Base-by-base conservation (phyloP, 768 basidiomycete genomes). In the Phylloporus sp. region DNA sequence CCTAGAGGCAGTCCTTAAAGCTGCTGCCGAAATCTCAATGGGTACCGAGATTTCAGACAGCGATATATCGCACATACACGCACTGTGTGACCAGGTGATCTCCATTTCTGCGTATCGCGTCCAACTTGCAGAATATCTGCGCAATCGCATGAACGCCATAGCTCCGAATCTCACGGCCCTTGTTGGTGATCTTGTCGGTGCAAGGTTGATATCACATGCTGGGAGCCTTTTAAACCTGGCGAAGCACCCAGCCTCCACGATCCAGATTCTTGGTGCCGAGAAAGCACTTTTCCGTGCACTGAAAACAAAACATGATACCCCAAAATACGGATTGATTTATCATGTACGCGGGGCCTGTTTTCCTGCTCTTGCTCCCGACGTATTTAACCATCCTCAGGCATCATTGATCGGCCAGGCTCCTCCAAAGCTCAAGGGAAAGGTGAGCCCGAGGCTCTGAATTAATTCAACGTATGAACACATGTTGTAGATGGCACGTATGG, bases 241-340 rank as follows among this genome's bases (percentile, higher is more conserved):
- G 40, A 86, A 86, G 67, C 82, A 86, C 67, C 84, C 84, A 23
- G 84, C 84, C n/a, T 83, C 81, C 59, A 86, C 84, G 1, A 79
- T 86, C 20, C 84, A 86, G 62, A 86, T 86, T 48, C 72, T 86
- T 18, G 84, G 84, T 48, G 85, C 85, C 11, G 84, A 86, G 67
- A 86, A 86, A 66, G 84, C 84, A 13, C 71, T 86, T 21, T 86
- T 86, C 74, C 72, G 85, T 42, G 85, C 84, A 3, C 66, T 86
- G 47, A 86, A 86, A 68, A 85, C 85, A 24, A 86, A 86, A 61
- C 85, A 97, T 53, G 95, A 97, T 72, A 97, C 95, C 50, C 94
- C 95, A 21, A 99, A 99, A 72, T 98, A 99, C 62, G 96, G 96
- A 51, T 75, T 98, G n/a, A 98, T 99, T 58, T 99, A 97, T 71